These are phyloP conservation scores for Penstemon newberryi DNA, from an alignment of 257 asterid genomes.

Conservation along the genomic window DNA sequence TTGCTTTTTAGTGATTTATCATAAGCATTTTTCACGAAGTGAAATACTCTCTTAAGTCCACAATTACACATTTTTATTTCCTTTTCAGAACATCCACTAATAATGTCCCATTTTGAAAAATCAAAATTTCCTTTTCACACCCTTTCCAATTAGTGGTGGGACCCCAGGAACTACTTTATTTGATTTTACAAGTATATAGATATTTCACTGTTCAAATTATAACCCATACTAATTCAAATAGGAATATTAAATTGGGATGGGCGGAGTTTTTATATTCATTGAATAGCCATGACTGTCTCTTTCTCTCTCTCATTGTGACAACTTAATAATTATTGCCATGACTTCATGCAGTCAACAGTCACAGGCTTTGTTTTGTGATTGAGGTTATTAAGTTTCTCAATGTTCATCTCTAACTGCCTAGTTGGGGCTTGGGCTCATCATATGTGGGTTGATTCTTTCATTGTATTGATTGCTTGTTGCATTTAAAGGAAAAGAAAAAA, in stretches of 20 bases:
- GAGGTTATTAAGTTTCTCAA: conserved; percentile 13
- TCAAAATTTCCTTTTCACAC: background rate
- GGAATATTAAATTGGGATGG: background rate
- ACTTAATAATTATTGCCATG: background rate
- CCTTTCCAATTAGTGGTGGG: background rate
- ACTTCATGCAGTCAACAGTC: conserved; percentile 10
- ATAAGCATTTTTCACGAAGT: background rate
- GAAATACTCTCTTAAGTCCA: background rate
- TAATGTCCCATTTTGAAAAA: background rate
- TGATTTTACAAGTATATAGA: background rate
- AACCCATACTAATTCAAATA: conserved; percentile 12
- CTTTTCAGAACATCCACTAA: too few relatives aligned
- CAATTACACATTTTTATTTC: background rate
- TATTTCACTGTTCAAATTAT: background rate
- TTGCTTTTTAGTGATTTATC: background rate
- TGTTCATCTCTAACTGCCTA: conserved; percentile 15
- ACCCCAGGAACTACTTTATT: background rate
- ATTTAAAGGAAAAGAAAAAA: conserved; percentile 7
- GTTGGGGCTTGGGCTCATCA: conserved; percentile 8
- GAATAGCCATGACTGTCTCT: background rate
- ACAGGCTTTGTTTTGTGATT: conserved; percentile 13
- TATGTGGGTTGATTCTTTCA: conserved; percentile 4
- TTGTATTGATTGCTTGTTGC: background rate
- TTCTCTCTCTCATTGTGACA: background rate
- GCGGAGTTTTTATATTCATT: background rate